A percentile compares a stretch with the other conserved stretches of the same genome.
Conservation (phyloP, 352 stramenopile genomes). For the Globisporangium cederbergense region DNA sequence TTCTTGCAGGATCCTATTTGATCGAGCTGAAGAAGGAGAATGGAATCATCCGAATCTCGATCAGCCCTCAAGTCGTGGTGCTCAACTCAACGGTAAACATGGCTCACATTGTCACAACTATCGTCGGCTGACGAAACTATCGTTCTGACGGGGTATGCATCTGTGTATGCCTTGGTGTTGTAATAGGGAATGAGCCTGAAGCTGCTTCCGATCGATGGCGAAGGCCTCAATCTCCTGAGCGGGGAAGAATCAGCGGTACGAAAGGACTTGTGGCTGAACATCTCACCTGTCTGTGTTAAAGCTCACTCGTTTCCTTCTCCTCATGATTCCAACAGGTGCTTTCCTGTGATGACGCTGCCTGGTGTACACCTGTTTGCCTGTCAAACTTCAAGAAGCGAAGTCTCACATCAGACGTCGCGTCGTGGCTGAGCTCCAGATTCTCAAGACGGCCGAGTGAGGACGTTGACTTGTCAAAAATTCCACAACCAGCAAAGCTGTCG, state of each 20-base stretch:
- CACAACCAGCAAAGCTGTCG: slow-evolving; percentile 38
- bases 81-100: slow-evolving; percentile 54
- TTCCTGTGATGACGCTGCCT: slow-evolving; percentile 25
- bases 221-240: slow-evolving; percentile 12
- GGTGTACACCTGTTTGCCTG: slow-evolving; percentile 46
- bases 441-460: slow-evolving; percentile 39
- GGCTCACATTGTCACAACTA: background rate
- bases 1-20: slow-evolving; percentile 26
- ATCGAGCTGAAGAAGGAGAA: slow-evolving; percentile 34
- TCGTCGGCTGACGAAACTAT: background rate
- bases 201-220: slow-evolving; percentile 12
- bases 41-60: slow-evolving; percentile 29
- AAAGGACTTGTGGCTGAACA: background rate
- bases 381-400: slow-evolving; percentile 43
- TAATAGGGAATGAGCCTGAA: slow-evolving; percentile 14
- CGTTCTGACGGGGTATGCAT: background rate
- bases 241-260: slow-evolving; percentile 10
- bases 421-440: slow-evolving; percentile 52
- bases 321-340: slow-evolving; percentile 20
- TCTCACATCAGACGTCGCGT: slow-evolving; percentile 42
- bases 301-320: background rate
- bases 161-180: slow-evolving; percentile 1
- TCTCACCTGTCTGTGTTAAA: background rate
- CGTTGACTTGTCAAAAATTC: slow-evolving; percentile 20
- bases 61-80: slow-evolving; percentile 49